These are phyloP conservation scores for Triticum monococcum DNA, from an alignment of 176 grass and related monocot species.

Conservation along the genomic window DNA sequence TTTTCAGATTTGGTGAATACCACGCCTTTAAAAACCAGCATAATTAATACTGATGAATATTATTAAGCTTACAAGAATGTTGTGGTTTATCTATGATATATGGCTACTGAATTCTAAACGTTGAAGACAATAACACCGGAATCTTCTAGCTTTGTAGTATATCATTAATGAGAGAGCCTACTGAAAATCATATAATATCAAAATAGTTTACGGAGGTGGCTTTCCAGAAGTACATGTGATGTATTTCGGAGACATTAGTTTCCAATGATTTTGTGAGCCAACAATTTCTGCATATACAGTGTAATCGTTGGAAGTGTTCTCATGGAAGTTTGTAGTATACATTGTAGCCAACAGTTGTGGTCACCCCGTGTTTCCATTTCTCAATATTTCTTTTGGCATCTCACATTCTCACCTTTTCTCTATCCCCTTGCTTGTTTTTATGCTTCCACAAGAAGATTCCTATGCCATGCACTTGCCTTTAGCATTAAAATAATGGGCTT, in stretches of 20 bases:
- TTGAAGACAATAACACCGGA: background rate
- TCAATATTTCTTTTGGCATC: background rate
- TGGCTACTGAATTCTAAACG: background rate
- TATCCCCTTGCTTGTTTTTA: conserved; percentile 10
- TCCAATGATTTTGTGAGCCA: background rate
- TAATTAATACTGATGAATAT: background rate
- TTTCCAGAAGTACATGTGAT: background rate
- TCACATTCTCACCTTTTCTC: conserved; percentile 1
- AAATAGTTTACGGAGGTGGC: background rate
- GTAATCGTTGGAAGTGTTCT: background rate
- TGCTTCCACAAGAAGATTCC: conserved; percentile 24
- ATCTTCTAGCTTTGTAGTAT: background rate
- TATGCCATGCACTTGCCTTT: conserved; percentile 15
- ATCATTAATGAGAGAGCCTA: background rate
- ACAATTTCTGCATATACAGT: conserved; percentile 11
- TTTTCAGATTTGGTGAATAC: background rate
- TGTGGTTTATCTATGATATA: background rate
- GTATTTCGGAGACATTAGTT: conserved; percentile 9
- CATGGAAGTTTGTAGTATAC: background rate
- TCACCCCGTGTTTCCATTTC: background rate
- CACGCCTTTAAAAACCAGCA: background rate
- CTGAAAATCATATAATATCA: background rate
- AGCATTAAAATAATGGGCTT: conserved; percentile 27
- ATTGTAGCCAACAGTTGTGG: background rate
- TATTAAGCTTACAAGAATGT: background rate